Evolutionary conservation across 164 flowering plant species (phyloP), one percentile per base, ranked within the genome.

Genomic region (Sedum album): DNA sequence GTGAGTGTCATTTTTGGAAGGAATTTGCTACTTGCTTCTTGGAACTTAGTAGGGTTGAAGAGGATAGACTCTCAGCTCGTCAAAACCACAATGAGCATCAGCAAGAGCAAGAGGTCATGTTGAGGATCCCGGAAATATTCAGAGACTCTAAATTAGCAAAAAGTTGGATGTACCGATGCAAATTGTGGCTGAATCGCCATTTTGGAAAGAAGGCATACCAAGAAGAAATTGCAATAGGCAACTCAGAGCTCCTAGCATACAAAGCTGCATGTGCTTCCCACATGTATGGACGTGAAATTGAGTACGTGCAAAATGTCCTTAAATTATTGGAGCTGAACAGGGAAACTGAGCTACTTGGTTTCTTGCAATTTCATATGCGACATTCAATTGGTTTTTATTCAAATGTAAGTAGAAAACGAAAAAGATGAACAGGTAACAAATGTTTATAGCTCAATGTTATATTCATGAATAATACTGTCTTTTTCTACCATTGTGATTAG

Each of bases 161-260:
- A 65, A 51, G 31, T 31, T 91, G 98, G 97, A 80, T 48, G 61
- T 68, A 82, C 11, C 90, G 93, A 49, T 80, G 90, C 75, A 76
- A 75, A 71, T 93, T 90, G 91, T 91, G 98, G 96, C 36, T 76
- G 74, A 77, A 65, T 3, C 88, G 85, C 49, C 96, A 91, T 73
- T 93, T 88, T 76, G 74, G 85, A 76, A 62, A 69, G 65, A 74
- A 48, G 5, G 74, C 66, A 28, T 75, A 76, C 60, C 66, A 30
- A 28, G 77, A 87, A 60, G 96, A 93, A 38, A 77, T 82, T 46
- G 72, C 73, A 48, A 48, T 79, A 49, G 93, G 95, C 73, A 80
- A 88, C 38, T 65, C 74, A 79, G 38, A 78, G 72, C 80, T 88
- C 11, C 66, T 88, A 35, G 69, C 83, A 17, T 83, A 72, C 81